Base-by-base conservation (phyloP, 73 alveolate species). In the Diophrys sp. region DNA sequence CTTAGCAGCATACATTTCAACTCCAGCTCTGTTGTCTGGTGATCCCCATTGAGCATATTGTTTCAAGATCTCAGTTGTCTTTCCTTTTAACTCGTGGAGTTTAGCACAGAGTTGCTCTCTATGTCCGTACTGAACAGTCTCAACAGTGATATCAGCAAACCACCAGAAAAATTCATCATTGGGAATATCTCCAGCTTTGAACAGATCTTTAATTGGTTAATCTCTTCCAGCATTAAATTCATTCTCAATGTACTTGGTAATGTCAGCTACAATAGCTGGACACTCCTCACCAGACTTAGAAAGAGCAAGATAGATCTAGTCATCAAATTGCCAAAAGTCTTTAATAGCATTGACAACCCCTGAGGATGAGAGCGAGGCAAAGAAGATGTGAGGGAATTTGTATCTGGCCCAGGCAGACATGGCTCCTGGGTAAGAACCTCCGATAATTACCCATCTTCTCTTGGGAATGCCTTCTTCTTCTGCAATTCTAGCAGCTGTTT, bases 381-480 rank as follows among this genome's bases (percentile, higher is more conserved):
- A 73, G 0, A 89, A 84, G 26, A 80, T 73, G 55, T 84, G 90
- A n/a, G 96, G 96, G 75, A 77, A 89, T 70, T 89, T 84, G 83
- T 79, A 74, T 74, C 92, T 78, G 67, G 84, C 79, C 96, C 96
- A 89, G 26, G 90, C 91, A 26, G 89, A 78, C 55, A 89, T 87
- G 56, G 96, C 96, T 29, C 96, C 96, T 27, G 96, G 96, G 56
- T 89, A 89, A 67, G 88, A 71, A 2, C 96, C 96, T 29, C 96
- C 96, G 53, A 89, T 56, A 31, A 83, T 66, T 30, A 84, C 30
- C 84, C 85, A 78, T 70, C 80, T 80, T 67, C 53, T 57, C 44
- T 34, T 34, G 31, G 95, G 95, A 29, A 82, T 78, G 5, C n/a
- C 5, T 11, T 5, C 5, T 53, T 73, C 66, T 24, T 78, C 81